phyloP scores from a whole-genome alignment of 305 asterid genomes.

The Solanum chacoense region DNA sequence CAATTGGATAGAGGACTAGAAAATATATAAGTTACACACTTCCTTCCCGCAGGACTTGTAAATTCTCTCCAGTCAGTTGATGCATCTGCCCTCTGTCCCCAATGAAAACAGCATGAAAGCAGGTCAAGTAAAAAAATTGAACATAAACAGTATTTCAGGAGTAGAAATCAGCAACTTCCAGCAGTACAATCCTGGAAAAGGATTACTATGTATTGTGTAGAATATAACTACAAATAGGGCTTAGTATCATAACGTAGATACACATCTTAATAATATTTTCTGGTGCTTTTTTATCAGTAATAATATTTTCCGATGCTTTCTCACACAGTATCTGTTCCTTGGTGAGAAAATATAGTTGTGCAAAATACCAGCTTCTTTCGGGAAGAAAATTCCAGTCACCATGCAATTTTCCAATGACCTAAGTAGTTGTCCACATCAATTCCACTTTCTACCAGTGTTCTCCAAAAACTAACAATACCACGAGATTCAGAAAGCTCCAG shows the following conservation, averaged over 20 bases:
- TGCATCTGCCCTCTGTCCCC: slow-evolving; percentile 87
- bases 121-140: neutral
- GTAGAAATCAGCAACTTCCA: slow-evolving; percentile 1
- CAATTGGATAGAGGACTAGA: neutral
- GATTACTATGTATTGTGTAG: neutral
- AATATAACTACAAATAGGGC: neutral
- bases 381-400: neutral
- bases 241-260: neutral
- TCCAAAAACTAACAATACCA: neutral
- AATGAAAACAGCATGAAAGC: slow-evolving; percentile 16
- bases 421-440: neutral
- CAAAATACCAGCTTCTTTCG: neutral
- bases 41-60: slow-evolving; percentile 61
- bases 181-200: neutral
- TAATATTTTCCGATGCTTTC: neutral
- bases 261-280: neutral
- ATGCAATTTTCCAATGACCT: neutral
- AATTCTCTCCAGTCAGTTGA: slow-evolving; percentile 91
- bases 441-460: neutral
- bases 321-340: neutral
- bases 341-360: neutral
- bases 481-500: neutral
- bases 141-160: neutral
- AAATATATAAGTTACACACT: slow-evolving; percentile 27
- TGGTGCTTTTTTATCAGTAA: neutral